These are phyloP conservation scores for Xylona heveae DNA, from an alignment of 495 filamentous ascomycete species.

Conservation along the genomic window DNA sequence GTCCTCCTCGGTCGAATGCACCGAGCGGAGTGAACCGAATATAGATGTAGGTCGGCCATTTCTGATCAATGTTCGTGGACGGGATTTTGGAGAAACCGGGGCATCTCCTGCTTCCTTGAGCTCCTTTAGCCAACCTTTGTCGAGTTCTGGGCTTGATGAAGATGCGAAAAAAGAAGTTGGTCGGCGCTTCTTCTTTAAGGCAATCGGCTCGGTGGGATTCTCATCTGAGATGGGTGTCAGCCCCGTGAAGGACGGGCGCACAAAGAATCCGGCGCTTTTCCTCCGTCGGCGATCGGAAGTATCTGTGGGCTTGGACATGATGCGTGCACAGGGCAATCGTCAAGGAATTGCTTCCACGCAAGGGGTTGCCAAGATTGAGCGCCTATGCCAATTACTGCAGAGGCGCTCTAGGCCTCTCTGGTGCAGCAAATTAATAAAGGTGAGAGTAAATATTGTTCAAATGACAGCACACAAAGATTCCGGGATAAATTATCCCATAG, in stretches of 20 bases:
- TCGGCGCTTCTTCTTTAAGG: slow-evolving; percentile 4
- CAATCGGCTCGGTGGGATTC: neutral
- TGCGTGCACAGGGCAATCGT: no score
- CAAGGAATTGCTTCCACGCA: no score
- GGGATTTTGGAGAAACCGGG: slow-evolving; percentile 15
- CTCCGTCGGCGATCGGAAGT: neutral
- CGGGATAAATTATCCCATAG: no score
- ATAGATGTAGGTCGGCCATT: slow-evolving; percentile 25
- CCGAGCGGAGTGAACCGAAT: slow-evolving; percentile 34
- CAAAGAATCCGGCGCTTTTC: slow-evolving; percentile 5
- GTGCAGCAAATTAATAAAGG: no score
- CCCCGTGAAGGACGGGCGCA: neutral
- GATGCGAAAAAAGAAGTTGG: slow-evolving; percentile 2
- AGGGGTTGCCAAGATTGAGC: no score
- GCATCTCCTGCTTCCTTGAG: slow-evolving; percentile 1
- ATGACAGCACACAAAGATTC: no score
- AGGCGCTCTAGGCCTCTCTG: no score
- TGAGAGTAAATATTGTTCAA: no score
- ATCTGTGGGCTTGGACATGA: slow-evolving; percentile 2
- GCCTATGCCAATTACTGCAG: no score
- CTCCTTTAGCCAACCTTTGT: neutral
- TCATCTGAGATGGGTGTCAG: slow-evolving; percentile 4
- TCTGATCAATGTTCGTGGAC: slow-evolving; percentile 25
- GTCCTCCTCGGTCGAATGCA: slow-evolving; percentile 28
- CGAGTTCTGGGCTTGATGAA: slow-evolving; percentile 1